A percentile compares a stretch with the other conserved stretches of the same genome.
Evolutionary conservation across 345 rosid genomes (phyloP).

Genomic region (Salix udensis): DNA sequence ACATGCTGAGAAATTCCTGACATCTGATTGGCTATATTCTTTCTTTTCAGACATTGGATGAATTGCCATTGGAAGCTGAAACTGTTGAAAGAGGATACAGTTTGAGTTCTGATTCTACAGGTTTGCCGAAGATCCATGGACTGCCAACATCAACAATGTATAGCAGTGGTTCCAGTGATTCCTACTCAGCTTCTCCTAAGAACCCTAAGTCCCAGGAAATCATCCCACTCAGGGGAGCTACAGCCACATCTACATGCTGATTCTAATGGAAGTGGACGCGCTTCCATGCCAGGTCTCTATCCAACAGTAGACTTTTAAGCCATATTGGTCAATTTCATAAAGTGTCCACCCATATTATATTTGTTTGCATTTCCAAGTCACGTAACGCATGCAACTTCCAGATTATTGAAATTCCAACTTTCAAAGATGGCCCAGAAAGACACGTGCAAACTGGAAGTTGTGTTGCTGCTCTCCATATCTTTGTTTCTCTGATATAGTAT

Average conservation of each 20-base stretch:
- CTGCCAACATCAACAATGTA: constrained; percentile 60
- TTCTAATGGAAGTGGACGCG: constrained; percentile 55
- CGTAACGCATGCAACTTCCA: neutral
- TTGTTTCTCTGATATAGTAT: constrained; percentile 8
- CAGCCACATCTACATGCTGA: constrained; percentile 52
- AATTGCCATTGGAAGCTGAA: constrained; percentile 88
- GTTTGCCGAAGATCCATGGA: constrained; percentile 76
- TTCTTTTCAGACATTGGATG: constrained; percentile 70
- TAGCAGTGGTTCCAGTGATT: constrained; percentile 48
- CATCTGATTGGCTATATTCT: neutral
- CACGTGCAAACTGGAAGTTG: neutral
- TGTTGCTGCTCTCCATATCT: constrained; percentile 8
- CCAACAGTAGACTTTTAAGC: constrained; percentile 40
- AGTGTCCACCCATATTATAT: neutral
- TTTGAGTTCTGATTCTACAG: constrained; percentile 59
- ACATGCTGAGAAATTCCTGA: neutral
- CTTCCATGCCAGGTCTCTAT: constrained; percentile 45
- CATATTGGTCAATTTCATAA: neutral
- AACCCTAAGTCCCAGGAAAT: constrained; percentile 53
- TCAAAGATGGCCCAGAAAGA: constrained; percentile 7
- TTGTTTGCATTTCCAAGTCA: constrained; percentile 17
- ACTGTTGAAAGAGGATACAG: constrained; percentile 79
- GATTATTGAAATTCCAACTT: constrained; percentile 7
- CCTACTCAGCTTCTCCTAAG: constrained; percentile 54
- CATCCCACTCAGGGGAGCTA: constrained; percentile 70